Conservation (phyloP, 495 filamentous ascomycete genomes). For the Penicillium pulvis region DNA sequence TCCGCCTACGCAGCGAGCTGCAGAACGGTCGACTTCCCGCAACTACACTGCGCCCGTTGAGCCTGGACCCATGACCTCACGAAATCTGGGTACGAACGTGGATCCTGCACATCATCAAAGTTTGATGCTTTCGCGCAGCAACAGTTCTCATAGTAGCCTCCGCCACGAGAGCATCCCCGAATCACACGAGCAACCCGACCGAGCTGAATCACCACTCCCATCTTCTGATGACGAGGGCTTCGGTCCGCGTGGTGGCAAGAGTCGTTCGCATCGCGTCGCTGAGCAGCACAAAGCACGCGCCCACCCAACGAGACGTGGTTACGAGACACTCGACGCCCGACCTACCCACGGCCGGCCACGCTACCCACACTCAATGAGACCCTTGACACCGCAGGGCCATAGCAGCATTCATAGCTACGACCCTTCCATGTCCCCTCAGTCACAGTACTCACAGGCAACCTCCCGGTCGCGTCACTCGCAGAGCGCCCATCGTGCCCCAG, state of each 20-base stretch:
- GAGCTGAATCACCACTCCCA: slow-evolving; percentile 39
- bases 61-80: neutral
- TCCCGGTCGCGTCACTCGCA: slow-evolving; percentile 28
- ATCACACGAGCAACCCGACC: slow-evolving; percentile 17
- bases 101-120: slow-evolving; percentile 16
- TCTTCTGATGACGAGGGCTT: slow-evolving; percentile 49
- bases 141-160: slow-evolving; percentile 33
- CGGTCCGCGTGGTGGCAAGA: slow-evolving; percentile 11
- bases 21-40: slow-evolving; percentile 17
- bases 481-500: slow-evolving; percentile 17
- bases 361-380: slow-evolving; percentile 11
- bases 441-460: slow-evolving; percentile 27
- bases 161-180: slow-evolving; percentile 27
- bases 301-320: slow-evolving; percentile 16
- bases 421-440: slow-evolving; percentile 25
- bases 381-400: slow-evolving; percentile 32
- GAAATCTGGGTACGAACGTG: slow-evolving; percentile 12
- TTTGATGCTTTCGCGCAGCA: slow-evolving; percentile 29
- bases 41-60: slow-evolving; percentile 23
- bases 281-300: slow-evolving; percentile 10
- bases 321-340: slow-evolving; percentile 17
- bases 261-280: slow-evolving; percentile 14
- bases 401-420: slow-evolving; percentile 24
- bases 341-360: slow-evolving; percentile 13
- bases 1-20: slow-evolving; percentile 20